Base-by-base conservation (phyloP, 225 moss, liverwort and hornwort genomes). In the Physcomitrellopsis africana region DNA sequence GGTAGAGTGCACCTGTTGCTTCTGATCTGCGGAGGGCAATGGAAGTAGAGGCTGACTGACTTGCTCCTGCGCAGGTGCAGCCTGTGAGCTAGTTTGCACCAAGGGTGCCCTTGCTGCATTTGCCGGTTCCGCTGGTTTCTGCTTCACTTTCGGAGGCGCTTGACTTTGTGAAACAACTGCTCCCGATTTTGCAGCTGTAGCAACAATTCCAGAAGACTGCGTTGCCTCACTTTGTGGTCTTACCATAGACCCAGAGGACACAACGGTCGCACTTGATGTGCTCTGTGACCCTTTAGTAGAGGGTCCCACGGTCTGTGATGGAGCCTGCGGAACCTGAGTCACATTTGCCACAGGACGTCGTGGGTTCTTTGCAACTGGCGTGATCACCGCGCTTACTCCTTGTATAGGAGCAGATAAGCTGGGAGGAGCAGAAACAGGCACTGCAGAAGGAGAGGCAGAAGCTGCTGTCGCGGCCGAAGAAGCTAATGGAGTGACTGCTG, bases 371-470 rank as follows among this genome's bases (percentile, higher is more conserved):
- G 80, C 91, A 77, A 86, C 89, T 47, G 97, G 97, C 42, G 97
- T 99, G 62, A 99, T 90, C 72, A 99, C 93, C 22, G 94, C 97
- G 66, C 97, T 99, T 11, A 99, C 90, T 47, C 86, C 94, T 75
- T 92, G 94, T 14, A 87, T 63, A 37, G 84, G 67, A 27, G 84
- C 47, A 68, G 90, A 71, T 43, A 89, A 73, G 68, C 77, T 91
- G 29, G 79, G 79, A 67, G 87, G 69, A 58, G 79, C 88, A 71
- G 89, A 89, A 24, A 86, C 82, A 51, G 85, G 85, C 46, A 76
- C 87, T 80, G 81, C 77, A 53, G 87, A 82, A 41, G 76, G 73
- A 65, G 91, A 58, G 18, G 80, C 79, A 74, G 84, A 79, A 60
- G 52, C 53, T 8, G 75, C 26, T 70, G 82, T 86, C 76, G 67